Conservation (phyloP, 2,329 filamentous ascomycete genomes). For the Coniochaeta hoffmannii region DNA sequence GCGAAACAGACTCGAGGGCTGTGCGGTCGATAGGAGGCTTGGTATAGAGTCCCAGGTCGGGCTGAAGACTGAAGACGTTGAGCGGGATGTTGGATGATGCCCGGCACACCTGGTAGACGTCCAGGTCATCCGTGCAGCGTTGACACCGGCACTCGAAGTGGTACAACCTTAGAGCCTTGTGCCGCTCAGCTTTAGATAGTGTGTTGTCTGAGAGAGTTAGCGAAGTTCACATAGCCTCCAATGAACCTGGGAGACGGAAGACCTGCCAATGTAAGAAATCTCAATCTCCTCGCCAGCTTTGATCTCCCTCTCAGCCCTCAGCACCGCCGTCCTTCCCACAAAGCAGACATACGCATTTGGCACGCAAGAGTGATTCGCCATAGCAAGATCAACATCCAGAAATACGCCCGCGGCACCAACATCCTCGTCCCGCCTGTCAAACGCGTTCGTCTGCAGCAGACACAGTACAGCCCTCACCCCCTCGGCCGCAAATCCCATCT, state of each 20-base stretch:
- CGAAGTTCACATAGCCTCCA: not conserved
- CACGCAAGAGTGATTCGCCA: constrained; percentile 56
- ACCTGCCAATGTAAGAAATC: constrained; percentile 54
- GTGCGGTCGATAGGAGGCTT: constrained; percentile 22
- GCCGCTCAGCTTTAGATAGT: constrained; percentile 33
- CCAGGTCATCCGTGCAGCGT: constrained; percentile 42
- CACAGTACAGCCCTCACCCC: constrained; percentile 42
- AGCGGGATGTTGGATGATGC: constrained; percentile 31
- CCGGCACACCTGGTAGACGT: constrained; percentile 45
- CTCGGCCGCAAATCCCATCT: constrained; percentile 25
- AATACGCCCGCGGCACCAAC: constrained; percentile 46
- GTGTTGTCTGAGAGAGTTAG: constrained; percentile 34
- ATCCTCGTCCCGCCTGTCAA: constrained; percentile 48
- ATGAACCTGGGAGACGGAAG: not conserved
- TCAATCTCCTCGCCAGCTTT: constrained; percentile 47
- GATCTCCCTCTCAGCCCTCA: constrained; percentile 44
- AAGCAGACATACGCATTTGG: constrained; percentile 55
- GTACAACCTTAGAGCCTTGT: constrained; percentile 37
- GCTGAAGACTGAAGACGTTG: constrained; percentile 37
- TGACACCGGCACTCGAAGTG: constrained; percentile 44
- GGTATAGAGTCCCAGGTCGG: constrained; percentile 26
- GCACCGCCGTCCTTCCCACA: constrained; percentile 38
- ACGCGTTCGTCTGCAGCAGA: constrained; percentile 56
- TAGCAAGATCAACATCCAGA: constrained; percentile 46
- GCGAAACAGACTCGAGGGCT: not conserved